These are phyloP conservation scores for Globisporangium rhizosaccharum DNA, from an alignment of 352 stramenopile genomes.

Conservation along the genomic window DNA sequence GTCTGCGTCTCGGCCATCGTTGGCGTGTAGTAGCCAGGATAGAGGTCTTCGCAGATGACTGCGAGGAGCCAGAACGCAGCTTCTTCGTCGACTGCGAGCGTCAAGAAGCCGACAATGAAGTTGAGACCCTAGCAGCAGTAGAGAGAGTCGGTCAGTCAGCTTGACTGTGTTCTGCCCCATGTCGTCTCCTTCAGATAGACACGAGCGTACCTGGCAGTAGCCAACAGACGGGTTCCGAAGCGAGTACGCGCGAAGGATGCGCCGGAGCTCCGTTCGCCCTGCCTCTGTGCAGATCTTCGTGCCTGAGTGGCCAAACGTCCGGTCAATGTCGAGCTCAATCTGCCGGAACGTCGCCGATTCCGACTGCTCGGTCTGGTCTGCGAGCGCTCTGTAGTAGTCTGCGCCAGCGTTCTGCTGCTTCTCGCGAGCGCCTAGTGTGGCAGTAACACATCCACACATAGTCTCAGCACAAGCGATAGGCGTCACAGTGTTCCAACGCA, in stretches of 20 bases:
- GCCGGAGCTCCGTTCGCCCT: conserved; percentile 46
- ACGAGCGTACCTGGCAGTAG: conserved; percentile 67
- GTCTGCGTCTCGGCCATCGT: conserved; percentile 87
- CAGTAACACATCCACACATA: background rate
- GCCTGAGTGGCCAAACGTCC: conserved; percentile 73
- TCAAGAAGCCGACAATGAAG: conserved; percentile 86
- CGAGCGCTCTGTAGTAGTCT: conserved; percentile 48
- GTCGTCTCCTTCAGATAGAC: background rate
- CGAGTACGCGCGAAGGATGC: conserved; percentile 77
- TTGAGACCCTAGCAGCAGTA: conserved; percentile 51
- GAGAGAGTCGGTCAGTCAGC: background rate
- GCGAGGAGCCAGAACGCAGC: conserved; percentile 84
- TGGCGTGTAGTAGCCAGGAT: conserved; percentile 86
- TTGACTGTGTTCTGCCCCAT: no score
- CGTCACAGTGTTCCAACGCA: background rate
- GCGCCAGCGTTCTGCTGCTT: conserved; percentile 44
- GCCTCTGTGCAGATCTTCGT: conserved; percentile 57
- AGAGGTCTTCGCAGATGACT: conserved; percentile 88
- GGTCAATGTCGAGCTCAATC: conserved; percentile 85
- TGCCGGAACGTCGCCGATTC: conserved; percentile 70
- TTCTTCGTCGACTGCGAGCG: conserved; percentile 81
- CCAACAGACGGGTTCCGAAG: conserved; percentile 71
- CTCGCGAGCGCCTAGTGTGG: conserved; percentile 25
- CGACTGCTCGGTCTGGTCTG: conserved; percentile 29
- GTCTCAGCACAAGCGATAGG: background rate